Percentiles rank a stretch among this genome's conserved stretches.
Evolutionary conservation across 805 yeast species (phyloP).

Genomic region (Babjeviella inositovora): DNA sequence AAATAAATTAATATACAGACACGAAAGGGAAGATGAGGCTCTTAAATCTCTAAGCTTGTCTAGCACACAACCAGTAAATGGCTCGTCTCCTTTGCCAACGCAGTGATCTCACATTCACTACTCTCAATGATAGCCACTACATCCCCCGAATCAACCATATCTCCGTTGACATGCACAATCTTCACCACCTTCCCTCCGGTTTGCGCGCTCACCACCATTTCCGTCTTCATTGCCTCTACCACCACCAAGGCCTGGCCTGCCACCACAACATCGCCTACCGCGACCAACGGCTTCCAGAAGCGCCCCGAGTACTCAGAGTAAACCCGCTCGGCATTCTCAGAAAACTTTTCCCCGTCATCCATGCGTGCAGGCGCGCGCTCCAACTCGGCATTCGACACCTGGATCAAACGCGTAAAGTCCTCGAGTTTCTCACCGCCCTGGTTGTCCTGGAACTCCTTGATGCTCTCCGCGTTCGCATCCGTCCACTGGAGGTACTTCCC

Average conservation of each 20-base stretch:
- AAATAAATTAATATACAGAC: too few relatives aligned
- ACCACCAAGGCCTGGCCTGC: conserved; percentile 73
- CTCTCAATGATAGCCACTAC: conserved; percentile 72
- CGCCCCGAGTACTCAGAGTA: conserved; percentile 96
- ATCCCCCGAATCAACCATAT: conserved; percentile 95
- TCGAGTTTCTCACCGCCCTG: conserved; percentile 75
- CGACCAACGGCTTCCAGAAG: conserved; percentile 84
- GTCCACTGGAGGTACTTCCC: conserved; percentile 68
- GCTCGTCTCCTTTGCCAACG: too few relatives aligned
- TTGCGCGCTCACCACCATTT: conserved; percentile 75
- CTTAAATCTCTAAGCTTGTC: too few relatives aligned
- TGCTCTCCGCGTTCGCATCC: conserved; percentile 53
- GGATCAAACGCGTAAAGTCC: conserved; percentile 75
- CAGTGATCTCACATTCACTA: too few relatives aligned
- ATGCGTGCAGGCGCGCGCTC: too few relatives aligned
- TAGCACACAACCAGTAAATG: too few relatives aligned
- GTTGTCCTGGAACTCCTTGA: conserved; percentile 44
- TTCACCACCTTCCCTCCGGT: conserved; percentile 56
- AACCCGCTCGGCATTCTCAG: conserved; percentile 69
- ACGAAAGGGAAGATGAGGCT: too few relatives aligned
- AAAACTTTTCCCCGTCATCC: conserved; percentile 36
- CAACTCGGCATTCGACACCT: conserved; percentile 63
- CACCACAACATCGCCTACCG: conserved; percentile 60
- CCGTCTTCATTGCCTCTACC: conserved; percentile 98
- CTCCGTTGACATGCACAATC: conserved; percentile 72